Conservation (phyloP, 1,139 yeast genomes). For the Blastobotrys persicus region DNA sequence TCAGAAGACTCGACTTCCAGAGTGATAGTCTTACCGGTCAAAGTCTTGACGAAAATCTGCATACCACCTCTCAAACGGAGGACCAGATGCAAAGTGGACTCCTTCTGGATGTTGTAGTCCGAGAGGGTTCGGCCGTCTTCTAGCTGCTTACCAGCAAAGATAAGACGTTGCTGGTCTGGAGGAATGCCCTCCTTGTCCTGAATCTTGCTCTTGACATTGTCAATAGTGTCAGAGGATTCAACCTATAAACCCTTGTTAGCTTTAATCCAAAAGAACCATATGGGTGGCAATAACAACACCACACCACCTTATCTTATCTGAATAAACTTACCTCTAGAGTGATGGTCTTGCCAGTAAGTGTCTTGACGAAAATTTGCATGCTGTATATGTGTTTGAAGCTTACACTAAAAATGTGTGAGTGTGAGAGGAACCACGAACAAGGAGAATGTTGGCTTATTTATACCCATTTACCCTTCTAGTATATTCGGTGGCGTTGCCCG, state of each 20-base stretch:
- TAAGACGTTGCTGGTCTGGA: slow-evolving; percentile 98
- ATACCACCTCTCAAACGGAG: slow-evolving; percentile 99
- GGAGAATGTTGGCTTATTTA: background rate
- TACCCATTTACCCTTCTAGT: background rate
- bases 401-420: background rate
- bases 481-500: slow-evolving; percentile 7
- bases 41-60: slow-evolving; percentile 99
- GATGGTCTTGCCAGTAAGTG: slow-evolving; percentile 75
- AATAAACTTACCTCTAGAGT: slow-evolving; percentile 68
- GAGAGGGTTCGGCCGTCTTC: slow-evolving; percentile 99
- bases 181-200: slow-evolving; percentile 99
- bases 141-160: slow-evolving; percentile 99
- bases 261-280: background rate
- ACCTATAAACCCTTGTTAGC: slow-evolving; percentile 72
- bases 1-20: slow-evolving; percentile 88
- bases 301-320: background rate
- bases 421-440: background rate
- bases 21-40: slow-evolving; percentile 97
- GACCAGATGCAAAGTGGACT: slow-evolving; percentile 96
- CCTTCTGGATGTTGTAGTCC: slow-evolving; percentile 99
- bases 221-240: slow-evolving; percentile 98
- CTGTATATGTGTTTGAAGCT: background rate
- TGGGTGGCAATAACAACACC: slow-evolving; percentile 1
- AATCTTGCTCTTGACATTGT: slow-evolving; percentile 98
- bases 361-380: slow-evolving; percentile 52